Evolutionary conservation across 2,329 filamentous ascomycete genomes (phyloP).

Genomic region (Colletotrichum lini): DNA sequence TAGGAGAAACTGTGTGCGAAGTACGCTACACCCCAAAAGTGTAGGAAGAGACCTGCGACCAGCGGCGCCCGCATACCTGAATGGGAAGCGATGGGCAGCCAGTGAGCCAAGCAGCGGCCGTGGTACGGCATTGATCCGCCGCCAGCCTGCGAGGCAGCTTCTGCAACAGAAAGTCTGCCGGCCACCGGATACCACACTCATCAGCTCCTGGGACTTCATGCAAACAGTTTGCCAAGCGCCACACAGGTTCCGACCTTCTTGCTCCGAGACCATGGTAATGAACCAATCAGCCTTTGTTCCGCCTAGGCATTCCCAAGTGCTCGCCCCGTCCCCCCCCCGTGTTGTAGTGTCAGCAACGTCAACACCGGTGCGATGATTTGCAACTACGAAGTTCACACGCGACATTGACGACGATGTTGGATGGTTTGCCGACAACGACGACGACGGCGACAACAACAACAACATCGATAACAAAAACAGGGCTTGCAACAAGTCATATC

Average conservation of each 20-base stretch:
- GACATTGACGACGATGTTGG: conserved; percentile 17
- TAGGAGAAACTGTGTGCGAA: neutral
- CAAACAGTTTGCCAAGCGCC: conserved; percentile 45
- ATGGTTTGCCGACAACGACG: neutral
- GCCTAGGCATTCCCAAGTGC: conserved; percentile 27
- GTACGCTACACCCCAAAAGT: too few species aligned
- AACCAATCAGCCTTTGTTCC: conserved; percentile 33
- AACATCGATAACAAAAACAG: neutral
- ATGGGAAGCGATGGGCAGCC: conserved; percentile 35
- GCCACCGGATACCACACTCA: conserved; percentile 43
- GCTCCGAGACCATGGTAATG: conserved; percentile 16
- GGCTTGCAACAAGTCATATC: conserved; percentile 13
- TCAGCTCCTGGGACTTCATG: conserved; percentile 50
- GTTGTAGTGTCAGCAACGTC: conserved; percentile 14
- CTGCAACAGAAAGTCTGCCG: conserved; percentile 46
- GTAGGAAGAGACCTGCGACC: conserved; percentile 14
- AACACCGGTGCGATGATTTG: neutral
- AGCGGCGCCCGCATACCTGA: conserved; percentile 17
- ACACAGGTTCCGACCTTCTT: conserved; percentile 13
- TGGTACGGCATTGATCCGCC: conserved; percentile 38
- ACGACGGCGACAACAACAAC: too few species aligned
- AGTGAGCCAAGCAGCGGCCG: conserved; percentile 30
- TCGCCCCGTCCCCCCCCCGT: neutral
- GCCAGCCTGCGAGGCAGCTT: conserved; percentile 45
- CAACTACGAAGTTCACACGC: neutral